Conservation (phyloP, 805 yeast species). For the Saturnispora kantuleensis region DNA sequence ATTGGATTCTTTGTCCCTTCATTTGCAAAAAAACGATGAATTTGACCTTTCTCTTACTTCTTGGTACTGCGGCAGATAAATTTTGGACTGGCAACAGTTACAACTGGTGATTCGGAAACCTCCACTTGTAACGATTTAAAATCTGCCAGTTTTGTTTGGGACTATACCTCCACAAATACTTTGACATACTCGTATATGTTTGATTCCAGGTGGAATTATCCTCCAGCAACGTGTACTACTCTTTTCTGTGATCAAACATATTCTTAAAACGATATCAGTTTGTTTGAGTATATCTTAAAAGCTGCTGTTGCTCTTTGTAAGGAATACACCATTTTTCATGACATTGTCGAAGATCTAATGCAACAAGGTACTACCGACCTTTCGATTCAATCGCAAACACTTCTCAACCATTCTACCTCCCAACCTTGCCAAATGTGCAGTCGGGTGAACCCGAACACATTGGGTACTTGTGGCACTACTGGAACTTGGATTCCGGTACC, state of each 20-base stretch:
- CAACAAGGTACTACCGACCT: constrained; percentile 7
- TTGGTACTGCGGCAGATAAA: not conserved
- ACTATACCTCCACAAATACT: constrained; percentile 8
- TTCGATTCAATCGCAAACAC: constrained; percentile 5
- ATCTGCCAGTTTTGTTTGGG: constrained; percentile 16
- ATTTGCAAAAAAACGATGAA: too few relatives aligned
- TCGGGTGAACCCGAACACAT: not conserved
- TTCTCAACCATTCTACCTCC: constrained; percentile 10
- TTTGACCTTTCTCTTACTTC: not conserved
- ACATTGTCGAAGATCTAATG: constrained; percentile 17
- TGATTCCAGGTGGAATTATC: constrained; percentile 12
- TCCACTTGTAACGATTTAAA: constrained; percentile 17
- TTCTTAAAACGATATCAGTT: not conserved
- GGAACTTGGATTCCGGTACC: constrained; percentile 20
- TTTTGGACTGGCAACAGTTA: constrained; percentile 26
- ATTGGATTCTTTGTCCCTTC: too few relatives aligned
- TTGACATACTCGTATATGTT: constrained; percentile 2
- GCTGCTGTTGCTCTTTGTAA: constrained; percentile 9
- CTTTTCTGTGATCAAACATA: constrained; percentile 10
- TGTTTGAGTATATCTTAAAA: not conserved
- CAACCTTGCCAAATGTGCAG: constrained; percentile 11
- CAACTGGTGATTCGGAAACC: constrained; percentile 36
- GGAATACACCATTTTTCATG: constrained; percentile 14
- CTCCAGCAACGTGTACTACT: constrained; percentile 14
- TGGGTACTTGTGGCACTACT: constrained; percentile 13